Evolutionary conservation across 23 red algal species (phyloP).

Genomic region (Gracilaria caudata): DNA sequence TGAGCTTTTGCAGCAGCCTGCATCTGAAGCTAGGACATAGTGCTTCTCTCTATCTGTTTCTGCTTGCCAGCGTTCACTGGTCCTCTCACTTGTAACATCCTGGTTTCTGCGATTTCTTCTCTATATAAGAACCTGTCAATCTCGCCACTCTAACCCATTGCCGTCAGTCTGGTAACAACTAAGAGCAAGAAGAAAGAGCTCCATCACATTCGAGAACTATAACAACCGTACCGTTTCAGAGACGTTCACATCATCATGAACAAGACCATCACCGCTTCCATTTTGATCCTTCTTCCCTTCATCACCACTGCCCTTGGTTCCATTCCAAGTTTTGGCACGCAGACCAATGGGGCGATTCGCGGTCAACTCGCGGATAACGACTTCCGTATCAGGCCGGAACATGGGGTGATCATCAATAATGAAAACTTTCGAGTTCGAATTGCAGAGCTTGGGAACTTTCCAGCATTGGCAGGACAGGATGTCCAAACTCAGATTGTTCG

Average conservation of each 20-base stretch:
- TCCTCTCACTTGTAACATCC: too few species aligned
- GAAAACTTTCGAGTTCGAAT: slow-evolving; percentile 53
- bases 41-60: too few species aligned
- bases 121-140: too few species aligned
- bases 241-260: neutral
- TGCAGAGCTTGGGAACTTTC: slow-evolving; percentile 59
- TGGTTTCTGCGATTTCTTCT: too few species aligned
- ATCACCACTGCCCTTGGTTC: neutral
- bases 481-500: slow-evolving; percentile 61
- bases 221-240: too few species aligned
- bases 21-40: too few species aligned
- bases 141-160: too few species aligned
- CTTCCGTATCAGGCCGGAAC: slow-evolving; percentile 28
- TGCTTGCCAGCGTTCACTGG: too few species aligned
- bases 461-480: slow-evolving; percentile 45
- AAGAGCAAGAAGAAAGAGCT: neutral
- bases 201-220: neutral
- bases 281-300: neutral
- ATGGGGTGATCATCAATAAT: slow-evolving; percentile 35
- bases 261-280: neutral
- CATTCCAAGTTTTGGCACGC: slow-evolving; percentile 35
- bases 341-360: slow-evolving; percentile 14
- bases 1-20: too few species aligned
- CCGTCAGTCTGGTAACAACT: neutral
- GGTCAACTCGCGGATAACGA: slow-evolving; percentile 24